phyloP scores from a whole-genome alignment of 805 yeast genomes.

The Lipomyces anomalus region DNA sequence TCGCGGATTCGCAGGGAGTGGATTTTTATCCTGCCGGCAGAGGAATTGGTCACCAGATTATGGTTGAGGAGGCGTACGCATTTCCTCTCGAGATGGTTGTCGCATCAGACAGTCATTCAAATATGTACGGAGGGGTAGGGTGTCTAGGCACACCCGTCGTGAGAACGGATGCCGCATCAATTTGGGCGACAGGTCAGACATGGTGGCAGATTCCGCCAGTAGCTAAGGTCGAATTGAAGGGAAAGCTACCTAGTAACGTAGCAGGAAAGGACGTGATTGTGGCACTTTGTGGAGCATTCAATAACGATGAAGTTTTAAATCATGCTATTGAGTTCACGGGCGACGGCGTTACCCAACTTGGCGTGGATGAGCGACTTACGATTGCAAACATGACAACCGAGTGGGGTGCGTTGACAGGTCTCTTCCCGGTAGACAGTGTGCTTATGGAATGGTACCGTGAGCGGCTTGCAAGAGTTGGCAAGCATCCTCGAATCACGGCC shows the following conservation, averaged over 20 bases:
- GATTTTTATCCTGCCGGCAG: constrained; percentile 98
- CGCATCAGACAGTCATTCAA: constrained; percentile 96
- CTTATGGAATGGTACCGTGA: constrained; percentile 72
- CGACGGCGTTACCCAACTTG: constrained; percentile 60
- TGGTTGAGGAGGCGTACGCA: constrained; percentile 98
- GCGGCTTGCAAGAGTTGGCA: constrained; percentile 46
- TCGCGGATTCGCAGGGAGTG: constrained; percentile 84
- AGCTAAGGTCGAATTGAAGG: constrained; percentile 82
- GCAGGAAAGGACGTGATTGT: constrained; percentile 97
- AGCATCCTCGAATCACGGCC: constrained; percentile 77
- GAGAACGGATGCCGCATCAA: constrained; percentile 97
- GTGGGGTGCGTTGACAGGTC: constrained; percentile 97
- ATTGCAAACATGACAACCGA: constrained; percentile 98
- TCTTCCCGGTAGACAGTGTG: constrained; percentile 89
- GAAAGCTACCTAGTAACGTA: constrained; percentile 75
- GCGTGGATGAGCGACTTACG: constrained; percentile 81
- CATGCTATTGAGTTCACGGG: constrained; percentile 90
- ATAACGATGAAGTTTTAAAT: constrained; percentile 86
- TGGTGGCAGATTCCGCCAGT: constrained; percentile 99
- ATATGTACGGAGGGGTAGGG: constrained; percentile 96
- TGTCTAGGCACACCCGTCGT: constrained; percentile 96
- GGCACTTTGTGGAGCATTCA: constrained; percentile 86
- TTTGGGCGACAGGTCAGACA: constrained; percentile 99
- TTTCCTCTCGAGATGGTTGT: constrained; percentile 90
- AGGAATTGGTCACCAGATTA: constrained; percentile 98